phyloP scores from a whole-genome alignment of 163 green algal genomes.

The Chlamydomonas reinhardtii region DNA sequence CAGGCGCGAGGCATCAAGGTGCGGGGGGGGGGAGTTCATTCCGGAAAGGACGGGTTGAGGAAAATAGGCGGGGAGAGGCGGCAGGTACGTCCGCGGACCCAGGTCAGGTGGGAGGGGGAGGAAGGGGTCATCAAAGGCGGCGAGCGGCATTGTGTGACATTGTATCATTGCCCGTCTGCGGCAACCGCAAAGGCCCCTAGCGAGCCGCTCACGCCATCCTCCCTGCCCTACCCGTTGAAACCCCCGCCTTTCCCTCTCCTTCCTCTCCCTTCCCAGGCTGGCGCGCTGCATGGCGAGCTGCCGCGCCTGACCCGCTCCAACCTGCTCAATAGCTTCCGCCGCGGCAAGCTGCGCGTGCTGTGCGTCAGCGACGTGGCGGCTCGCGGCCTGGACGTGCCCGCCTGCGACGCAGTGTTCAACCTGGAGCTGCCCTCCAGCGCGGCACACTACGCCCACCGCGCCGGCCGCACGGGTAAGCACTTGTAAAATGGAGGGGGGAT shows the following conservation, averaged over 20 bases:
- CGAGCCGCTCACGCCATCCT: no score
- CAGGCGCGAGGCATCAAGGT: conserved; percentile 79
- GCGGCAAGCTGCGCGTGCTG: conserved; percentile 81
- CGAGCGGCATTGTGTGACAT: no score
- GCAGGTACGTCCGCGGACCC: no score
- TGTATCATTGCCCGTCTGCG: no score
- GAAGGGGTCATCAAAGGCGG: no score
- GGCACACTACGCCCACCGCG: conserved; percentile 94
- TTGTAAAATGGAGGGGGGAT: conserved; percentile 7
- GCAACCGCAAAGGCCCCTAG: no score
- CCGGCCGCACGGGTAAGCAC: conserved; percentile 84
- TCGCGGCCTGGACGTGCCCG: conserved; percentile 89
- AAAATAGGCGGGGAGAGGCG: no score
- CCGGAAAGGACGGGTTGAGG: no score
- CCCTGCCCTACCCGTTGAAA: not conserved
- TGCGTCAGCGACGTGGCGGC: conserved; percentile 92
- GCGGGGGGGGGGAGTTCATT: not conserved
- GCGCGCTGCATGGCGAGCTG: conserved; percentile 85
- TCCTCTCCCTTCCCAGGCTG: conserved; percentile 52
- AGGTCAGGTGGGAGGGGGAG: no score
- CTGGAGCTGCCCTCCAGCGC: conserved; percentile 93
- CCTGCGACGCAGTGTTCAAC: conserved; percentile 89
- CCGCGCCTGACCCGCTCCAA: conserved; percentile 78
- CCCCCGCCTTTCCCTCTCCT: not conserved
- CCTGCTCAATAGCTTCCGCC: conserved; percentile 83